These are phyloP conservation scores for Hortaea werneckii DNA, from an alignment of 2,329 filamentous ascomycete genomes.

Conservation along the genomic window DNA sequence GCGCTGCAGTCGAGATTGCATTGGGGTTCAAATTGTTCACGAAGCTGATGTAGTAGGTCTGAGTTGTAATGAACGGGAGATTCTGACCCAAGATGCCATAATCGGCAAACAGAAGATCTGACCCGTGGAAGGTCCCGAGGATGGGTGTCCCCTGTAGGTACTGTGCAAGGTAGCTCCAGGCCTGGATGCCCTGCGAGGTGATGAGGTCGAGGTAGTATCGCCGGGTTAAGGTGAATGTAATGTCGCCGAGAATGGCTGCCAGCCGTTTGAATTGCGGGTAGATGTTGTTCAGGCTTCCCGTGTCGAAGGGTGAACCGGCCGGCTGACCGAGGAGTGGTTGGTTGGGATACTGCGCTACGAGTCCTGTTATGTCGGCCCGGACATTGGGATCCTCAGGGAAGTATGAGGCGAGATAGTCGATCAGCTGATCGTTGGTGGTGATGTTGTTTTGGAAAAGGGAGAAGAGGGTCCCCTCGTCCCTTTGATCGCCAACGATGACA, in stretches of 20 bases:
- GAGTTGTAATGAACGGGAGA: constrained; percentile 35
- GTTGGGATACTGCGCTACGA: constrained; percentile 56
- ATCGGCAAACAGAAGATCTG: constrained; percentile 38
- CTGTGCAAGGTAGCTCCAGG: constrained; percentile 66
- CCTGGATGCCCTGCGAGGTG: constrained; percentile 46
- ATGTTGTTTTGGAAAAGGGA: constrained; percentile 60
- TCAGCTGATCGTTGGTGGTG: constrained; percentile 48
- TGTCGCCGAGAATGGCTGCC: constrained; percentile 61
- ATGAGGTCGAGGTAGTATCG: constrained; percentile 48
- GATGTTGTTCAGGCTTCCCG: constrained; percentile 55
- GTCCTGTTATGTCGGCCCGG: constrained; percentile 32
- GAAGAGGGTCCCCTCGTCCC: constrained; percentile 72
- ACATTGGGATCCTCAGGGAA: constrained; percentile 38
- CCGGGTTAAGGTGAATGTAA: constrained; percentile 63
- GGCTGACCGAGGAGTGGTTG: constrained; percentile 33
- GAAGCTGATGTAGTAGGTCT: constrained; percentile 65
- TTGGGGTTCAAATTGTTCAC: constrained; percentile 64
- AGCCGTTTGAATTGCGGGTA: constrained; percentile 71
- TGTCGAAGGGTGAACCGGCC: constrained; percentile 63
- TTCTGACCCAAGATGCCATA: neutral
- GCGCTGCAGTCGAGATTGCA: constrained; percentile 27
- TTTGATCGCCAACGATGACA: constrained; percentile 62
- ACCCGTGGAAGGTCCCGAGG: constrained; percentile 63
- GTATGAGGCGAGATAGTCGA: constrained; percentile 53
- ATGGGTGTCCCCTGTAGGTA: constrained; percentile 63